Conservation (phyloP, 1,284 basidiomycete genomes). For the Wolfiporia cocos region DNA sequence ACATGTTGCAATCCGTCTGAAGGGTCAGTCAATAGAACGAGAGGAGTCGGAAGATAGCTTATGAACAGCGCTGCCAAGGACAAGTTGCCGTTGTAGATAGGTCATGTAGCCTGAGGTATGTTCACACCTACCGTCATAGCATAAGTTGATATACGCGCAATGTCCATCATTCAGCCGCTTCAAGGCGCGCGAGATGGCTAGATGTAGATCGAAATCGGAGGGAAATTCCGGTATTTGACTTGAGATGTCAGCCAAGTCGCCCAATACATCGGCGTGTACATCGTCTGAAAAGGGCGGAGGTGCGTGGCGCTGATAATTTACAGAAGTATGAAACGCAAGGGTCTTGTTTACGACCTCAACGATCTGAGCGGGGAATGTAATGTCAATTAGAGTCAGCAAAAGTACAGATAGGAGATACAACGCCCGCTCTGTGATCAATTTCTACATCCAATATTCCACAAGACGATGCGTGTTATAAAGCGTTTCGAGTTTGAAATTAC, state of each 20-base stretch:
- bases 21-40: constrained; percentile 45
- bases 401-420: neutral
- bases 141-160: constrained; percentile 48
- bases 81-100: neutral
- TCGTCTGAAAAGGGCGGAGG: constrained; percentile 47
- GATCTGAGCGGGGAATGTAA: constrained; percentile 24
- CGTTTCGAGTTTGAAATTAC: constrained; percentile 7
- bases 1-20: constrained; percentile 39
- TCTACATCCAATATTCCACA: too few relatives aligned
- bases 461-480: neutral
- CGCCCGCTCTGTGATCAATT: too few relatives aligned
- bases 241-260: constrained; percentile 43
- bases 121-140: constrained; percentile 43
- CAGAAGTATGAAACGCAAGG: constrained; percentile 53
- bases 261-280: constrained; percentile 48
- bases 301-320: constrained; percentile 50
- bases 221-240: constrained; percentile 33
- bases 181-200: constrained; percentile 46
- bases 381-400: constrained; percentile 9
- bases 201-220: constrained; percentile 48
- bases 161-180: constrained; percentile 55
- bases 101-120: neutral
- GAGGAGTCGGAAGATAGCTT: constrained; percentile 47
- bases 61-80: constrained; percentile 34
- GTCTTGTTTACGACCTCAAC: constrained; percentile 54